Evolutionary conservation across 768 basidiomycete genomes (phyloP), one percentile per base, ranked within the genome.

Genomic region (Leucocoprinus birnbaumii): DNA sequence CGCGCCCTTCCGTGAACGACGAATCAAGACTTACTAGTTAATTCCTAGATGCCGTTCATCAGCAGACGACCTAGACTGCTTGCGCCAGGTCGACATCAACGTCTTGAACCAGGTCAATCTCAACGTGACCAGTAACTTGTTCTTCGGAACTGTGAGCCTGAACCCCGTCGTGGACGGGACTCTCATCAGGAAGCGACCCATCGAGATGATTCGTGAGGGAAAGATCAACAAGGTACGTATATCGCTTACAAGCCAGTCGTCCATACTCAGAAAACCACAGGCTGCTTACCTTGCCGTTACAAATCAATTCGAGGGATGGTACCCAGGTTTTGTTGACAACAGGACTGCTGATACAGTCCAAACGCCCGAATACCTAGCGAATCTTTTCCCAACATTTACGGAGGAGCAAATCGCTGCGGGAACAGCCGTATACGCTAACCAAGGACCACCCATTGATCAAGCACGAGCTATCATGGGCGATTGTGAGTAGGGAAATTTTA

Each of bases 91-190:
- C 4, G 66, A 75, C 13, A 62, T 60, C 13, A 58, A 53, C 8
- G 54, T 55, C 3, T 66, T 82, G 2, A 65, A 73, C 52, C 55
- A 55, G 8, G 66, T 64, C 3, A 80, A 80, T 52, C 21, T 48
- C 3, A 48, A 70, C 7, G 58, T 79, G 14, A 64, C 63, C 3
- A 11, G 2, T 0, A 63, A 62, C 27, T 71, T 59, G 5, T 75
- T 80, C 62, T 76, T 59, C 49, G 75, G 74, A 0, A 74, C 72
- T 2, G 75, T 65, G 31, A 57, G 62, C 5, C 76, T 75, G 37
- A 66, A 70, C 11, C 79, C 79, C 0, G 78, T 82, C 21, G 70
- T 82, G 2, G 80, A 80, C 59, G 79, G 76, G 2, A 68, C 61
- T 0, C 75, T 79, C 55, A 78, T 80, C 34, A 63, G 68, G 0